phyloP scores from a whole-genome alignment of 345 rosid genomes.

The Pugionium dolabratum region DNA sequence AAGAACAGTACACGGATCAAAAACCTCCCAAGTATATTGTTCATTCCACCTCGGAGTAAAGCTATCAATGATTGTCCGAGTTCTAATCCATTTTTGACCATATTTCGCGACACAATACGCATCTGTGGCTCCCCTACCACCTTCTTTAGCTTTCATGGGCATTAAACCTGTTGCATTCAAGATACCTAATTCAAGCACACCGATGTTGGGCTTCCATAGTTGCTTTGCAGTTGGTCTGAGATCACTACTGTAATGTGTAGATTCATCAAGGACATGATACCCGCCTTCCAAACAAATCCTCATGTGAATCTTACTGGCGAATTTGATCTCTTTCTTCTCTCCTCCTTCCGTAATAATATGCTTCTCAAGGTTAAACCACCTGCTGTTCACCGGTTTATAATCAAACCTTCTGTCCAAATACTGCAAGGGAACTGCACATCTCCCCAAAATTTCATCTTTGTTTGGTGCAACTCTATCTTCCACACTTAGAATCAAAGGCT shows the following conservation, averaged over 20 bases:
- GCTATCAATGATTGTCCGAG: constrained; percentile 81
- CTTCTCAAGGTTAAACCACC: constrained; percentile 85
- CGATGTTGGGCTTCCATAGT: constrained; percentile 78
- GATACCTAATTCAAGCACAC: constrained; percentile 46
- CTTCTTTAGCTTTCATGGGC: constrained; percentile 82
- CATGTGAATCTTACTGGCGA: constrained; percentile 83
- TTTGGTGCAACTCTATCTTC: constrained; percentile 73
- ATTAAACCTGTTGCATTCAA: constrained; percentile 74
- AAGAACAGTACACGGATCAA: constrained; percentile 82
- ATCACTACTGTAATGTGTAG: constrained; percentile 90
- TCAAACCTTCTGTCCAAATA: constrained; percentile 67
- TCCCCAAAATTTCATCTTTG: constrained; percentile 75
- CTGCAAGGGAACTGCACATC: constrained; percentile 54
- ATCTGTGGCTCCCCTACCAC: constrained; percentile 74
- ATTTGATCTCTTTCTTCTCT: constrained; percentile 75
- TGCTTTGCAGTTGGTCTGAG: constrained; percentile 90
- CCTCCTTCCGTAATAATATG: constrained; percentile 60
- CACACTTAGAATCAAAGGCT: constrained; percentile 63
- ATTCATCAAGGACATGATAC: constrained; percentile 92
- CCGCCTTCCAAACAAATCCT: constrained; percentile 90
- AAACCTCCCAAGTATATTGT: constrained; percentile 95
- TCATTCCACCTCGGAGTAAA: constrained; percentile 87
- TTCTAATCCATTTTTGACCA: constrained; percentile 94
- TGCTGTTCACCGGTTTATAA: constrained; percentile 59
- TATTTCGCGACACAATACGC: constrained; percentile 96